phyloP scores from a whole-genome alignment of 352 stramenopile species.

The Phytopythium kandeliae region DNA sequence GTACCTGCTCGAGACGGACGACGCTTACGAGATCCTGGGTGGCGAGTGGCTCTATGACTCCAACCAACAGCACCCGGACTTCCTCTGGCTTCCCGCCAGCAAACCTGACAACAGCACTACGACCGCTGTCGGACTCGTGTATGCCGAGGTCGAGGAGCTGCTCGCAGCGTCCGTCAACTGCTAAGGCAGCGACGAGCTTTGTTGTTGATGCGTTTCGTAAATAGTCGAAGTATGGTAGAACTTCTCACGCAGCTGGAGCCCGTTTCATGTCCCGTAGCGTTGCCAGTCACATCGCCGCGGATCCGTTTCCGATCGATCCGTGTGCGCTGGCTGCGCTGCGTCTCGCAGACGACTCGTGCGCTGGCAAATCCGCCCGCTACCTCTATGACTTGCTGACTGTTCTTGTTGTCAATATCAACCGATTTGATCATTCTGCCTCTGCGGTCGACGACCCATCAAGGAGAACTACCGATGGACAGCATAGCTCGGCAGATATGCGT shows the following conservation, averaged over 20 bases:
- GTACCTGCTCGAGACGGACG: slow-evolving; percentile 65
- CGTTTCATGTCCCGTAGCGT: too few relatives aligned
- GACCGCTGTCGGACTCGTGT: slow-evolving; percentile 40
- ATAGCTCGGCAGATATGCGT: too few relatives aligned
- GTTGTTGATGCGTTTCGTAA: not conserved
- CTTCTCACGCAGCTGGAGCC: too few relatives aligned
- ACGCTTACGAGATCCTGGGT: slow-evolving; percentile 54
- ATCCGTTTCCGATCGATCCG: too few relatives aligned
- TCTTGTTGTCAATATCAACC: too few relatives aligned
- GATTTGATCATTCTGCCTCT: not conserved
- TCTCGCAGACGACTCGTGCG: not conserved
- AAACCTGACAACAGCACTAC: slow-evolving; percentile 28
- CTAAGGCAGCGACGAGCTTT: not conserved
- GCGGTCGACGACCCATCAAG: too few relatives aligned
- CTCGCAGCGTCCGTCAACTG: slow-evolving; percentile 28
- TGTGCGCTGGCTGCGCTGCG: not conserved
- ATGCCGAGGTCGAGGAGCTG: slow-evolving; percentile 40
- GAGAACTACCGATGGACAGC: too few relatives aligned
- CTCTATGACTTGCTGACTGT: too few relatives aligned
- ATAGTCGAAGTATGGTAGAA: not conserved
- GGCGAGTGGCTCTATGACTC: slow-evolving; percentile 61
- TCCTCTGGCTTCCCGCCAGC: slow-evolving; percentile 57
- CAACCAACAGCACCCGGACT: slow-evolving; percentile 55
- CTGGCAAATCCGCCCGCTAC: not conserved
- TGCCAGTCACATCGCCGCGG: too few relatives aligned